phyloP scores from a whole-genome alignment of 768 basidiomycete species.

The Lyophyllum shimeji region DNA sequence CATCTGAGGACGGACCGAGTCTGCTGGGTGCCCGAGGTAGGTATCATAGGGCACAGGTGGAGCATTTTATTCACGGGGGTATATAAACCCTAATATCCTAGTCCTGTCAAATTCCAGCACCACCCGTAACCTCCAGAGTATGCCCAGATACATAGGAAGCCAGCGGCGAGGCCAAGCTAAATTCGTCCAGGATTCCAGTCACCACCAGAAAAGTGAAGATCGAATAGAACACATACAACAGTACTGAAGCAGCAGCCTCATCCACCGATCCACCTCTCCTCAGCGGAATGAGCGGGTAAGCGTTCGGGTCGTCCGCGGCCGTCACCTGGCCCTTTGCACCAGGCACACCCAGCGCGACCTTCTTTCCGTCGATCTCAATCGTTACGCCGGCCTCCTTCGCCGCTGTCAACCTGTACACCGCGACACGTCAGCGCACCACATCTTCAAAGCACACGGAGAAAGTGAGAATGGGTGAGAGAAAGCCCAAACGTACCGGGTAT shows the following conservation, averaged over 20 bases:
- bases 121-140: slow-evolving; percentile 83
- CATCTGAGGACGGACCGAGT: too few species aligned
- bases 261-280: slow-evolving; percentile 66
- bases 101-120: slow-evolving; percentile 59
- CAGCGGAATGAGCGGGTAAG: slow-evolving; percentile 57
- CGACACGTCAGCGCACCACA: not conserved
- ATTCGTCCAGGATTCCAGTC: not conserved
- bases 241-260: slow-evolving; percentile 71
- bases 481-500: slow-evolving; percentile 55
- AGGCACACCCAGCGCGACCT: slow-evolving; percentile 81
- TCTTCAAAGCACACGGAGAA: not conserved
- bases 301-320: slow-evolving; percentile 26
- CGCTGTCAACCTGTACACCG: slow-evolving; percentile 58
- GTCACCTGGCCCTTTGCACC: slow-evolving; percentile 37
- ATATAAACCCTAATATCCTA: not conserved
- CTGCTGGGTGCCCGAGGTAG: not conserved
- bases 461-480: not conserved
- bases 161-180: slow-evolving; percentile 73
- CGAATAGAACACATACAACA: slow-evolving; percentile 59
- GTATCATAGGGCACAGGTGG: not conserved
- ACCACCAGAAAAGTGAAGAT: not conserved
- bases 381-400: slow-evolving; percentile 75
- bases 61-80: not conserved
- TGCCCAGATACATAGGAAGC: slow-evolving; percentile 82
- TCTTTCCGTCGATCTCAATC: slow-evolving; percentile 82